Evolutionary conservation across 495 filamentous ascomycete genomes (phyloP), one percentile per base, ranked within the genome.

Genomic region (Talaromyces stipitatus): DNA sequence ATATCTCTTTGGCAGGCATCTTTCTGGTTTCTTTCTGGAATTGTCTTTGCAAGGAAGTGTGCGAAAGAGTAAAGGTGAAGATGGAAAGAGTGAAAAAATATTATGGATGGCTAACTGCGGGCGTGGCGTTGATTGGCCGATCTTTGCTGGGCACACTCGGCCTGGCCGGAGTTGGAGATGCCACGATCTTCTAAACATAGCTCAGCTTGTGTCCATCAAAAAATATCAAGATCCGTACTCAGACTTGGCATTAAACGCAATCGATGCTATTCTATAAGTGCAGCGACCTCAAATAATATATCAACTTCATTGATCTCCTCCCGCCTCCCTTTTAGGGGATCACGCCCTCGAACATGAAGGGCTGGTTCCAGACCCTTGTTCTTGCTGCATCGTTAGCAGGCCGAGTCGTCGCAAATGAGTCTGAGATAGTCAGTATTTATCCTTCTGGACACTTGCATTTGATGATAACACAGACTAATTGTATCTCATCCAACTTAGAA

Each of bases 321-420:
- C 45, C 20, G 48, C n/a, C 48, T 51, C 48, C 24, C 24, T 51
- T 22, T 20, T n/a, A 38, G 14, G 54, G 54, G 32, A 33, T 20
- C 23, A 27, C 36, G 32, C 54, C 54, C 6, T 54, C 62, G 66
- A 76, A 57, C 58, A 84, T 79, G 80, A 83, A 77, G 69, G 75
- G 73, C 68, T 79, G 73, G 77, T 67, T 78, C 61, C 69, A 72
- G 63, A 70, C 73, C 32, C 65, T 79, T 28, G 68, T 78, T 56
- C 62, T 78, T 33, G 68, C 80, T 67, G 81, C 75, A 62, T 59
- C 78, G 32, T 56, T 78, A 48, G 73, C 82, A 69, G 81, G 78
- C 61, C 60, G 68, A 55, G 77, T 77, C 68, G 78, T 83, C 58
- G 83, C 77, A 50, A 76, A 76, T 60, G 87, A 89, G 59, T 71